phyloP scores from a whole-genome alignment of 2,329 filamentous ascomycete genomes.

The Penicillium sp. region DNA sequence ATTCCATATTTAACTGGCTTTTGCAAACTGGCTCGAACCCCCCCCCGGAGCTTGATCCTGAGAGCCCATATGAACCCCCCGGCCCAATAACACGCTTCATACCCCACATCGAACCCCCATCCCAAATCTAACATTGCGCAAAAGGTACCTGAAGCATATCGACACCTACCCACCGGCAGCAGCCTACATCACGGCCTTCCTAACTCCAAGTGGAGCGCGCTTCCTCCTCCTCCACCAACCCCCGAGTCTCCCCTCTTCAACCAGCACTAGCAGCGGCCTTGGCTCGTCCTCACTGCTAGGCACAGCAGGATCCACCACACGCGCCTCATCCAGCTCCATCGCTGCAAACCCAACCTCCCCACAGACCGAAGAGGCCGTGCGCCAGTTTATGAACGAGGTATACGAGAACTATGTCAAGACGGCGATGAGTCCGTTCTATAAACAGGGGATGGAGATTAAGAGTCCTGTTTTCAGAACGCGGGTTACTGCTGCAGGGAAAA shows the following conservation, averaged over 20 bases:
- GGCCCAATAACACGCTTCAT: neutral
- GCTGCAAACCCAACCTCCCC: conserved; percentile 81
- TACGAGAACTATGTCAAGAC: conserved; percentile 98
- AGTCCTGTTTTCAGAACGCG: conserved; percentile 81
- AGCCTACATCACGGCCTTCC: conserved; percentile 90
- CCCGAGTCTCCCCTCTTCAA: conserved; percentile 44
- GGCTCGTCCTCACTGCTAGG: conserved; percentile 32
- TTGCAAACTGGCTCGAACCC: neutral
- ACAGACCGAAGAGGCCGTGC: conserved; percentile 91
- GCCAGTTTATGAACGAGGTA: conserved; percentile 90
- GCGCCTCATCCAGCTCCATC: conserved; percentile 64
- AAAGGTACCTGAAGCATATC: conserved; percentile 90
- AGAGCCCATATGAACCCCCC: neutral
- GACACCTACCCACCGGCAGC: conserved; percentile 84
- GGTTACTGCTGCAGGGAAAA: conserved; percentile 84
- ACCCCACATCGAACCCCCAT: neutral
- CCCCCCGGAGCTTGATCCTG: neutral
- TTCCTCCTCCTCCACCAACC: conserved; percentile 94
- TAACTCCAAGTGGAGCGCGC: conserved; percentile 87
- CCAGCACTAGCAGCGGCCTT: conserved; percentile 15
- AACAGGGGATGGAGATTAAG: conserved; percentile 75
- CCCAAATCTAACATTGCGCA: conserved; percentile 1
- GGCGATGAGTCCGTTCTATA: conserved; percentile 95
- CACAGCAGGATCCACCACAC: conserved; percentile 29
- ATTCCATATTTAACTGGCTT: neutral